Evolutionary conservation across 116 monocot species (phyloP), one percentile per base, ranked within the genome.

Genomic region (Phalaenopsis hybrid): DNA sequence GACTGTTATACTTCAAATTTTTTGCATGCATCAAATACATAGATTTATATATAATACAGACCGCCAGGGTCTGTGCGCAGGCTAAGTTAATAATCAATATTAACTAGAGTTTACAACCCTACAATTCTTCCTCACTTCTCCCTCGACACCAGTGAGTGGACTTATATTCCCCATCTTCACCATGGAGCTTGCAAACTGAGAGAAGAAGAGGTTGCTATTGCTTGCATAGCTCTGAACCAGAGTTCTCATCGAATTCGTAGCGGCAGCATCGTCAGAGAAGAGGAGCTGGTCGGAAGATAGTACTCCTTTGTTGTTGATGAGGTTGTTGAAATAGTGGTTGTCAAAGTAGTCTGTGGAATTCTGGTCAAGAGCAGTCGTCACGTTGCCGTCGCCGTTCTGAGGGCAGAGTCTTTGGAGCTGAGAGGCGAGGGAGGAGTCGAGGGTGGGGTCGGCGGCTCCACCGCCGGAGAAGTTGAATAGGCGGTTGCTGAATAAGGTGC

Each of bases 91-190:
- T 25, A 48, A 77, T 43, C 18, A 20, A 20, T 75, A 44, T 20
- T 46, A 44, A n/a, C 20, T 51, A 83, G 73, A 88, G 57, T 93
- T 93, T 11, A 85, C 89, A 9, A 86, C 86, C 82, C 90, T 90
- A 49, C 93, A 93, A 61, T 89, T 89, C 67, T 72, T 82, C 6
- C 93, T 81, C 11, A 93, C 79, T 84, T 93, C 70, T 0, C 89
- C 90, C 20, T 31, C 76, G 2, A 85, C 75, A 0, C 90, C 93
- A n/a, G 87, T 87, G 9, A 89, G 84, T 0, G 90, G 92, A 33
- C 88, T 85, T 11, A 92, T 93, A n/a, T 80, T 93, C 25, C 93
- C 93, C 93, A 93, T 93, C 50, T 57, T 90, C 33, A 90, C 68
- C 85, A 93, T 93, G 18, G 93, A 93, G 37, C 31, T 84, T 1